phyloP scores from a whole-genome alignment of 208 protist genomes.

The Endotrypanum monterogeii region DNA sequence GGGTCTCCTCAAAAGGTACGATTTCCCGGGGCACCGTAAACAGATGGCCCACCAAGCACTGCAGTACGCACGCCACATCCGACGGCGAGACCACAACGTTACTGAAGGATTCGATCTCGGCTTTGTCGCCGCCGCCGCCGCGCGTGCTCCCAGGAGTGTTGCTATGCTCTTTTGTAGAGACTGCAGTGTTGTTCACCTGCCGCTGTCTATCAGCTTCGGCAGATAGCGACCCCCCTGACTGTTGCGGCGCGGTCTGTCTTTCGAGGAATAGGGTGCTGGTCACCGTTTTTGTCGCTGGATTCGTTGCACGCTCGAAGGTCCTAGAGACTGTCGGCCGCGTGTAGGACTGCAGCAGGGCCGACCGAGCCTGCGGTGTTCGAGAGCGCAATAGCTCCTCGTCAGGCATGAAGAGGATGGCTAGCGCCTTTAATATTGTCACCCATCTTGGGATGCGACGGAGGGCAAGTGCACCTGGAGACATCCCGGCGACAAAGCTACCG shows the following conservation, averaged over 20 bases:
- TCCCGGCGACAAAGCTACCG: slow-evolving; percentile 39
- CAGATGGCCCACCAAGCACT: slow-evolving; percentile 61
- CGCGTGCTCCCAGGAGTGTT: neutral
- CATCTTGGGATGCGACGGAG: slow-evolving; percentile 45
- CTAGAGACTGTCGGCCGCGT: slow-evolving; percentile 2
- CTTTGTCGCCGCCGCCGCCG: slow-evolving; percentile 5
- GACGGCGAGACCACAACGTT: slow-evolving; percentile 56
- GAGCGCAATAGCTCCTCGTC: slow-evolving; percentile 29
- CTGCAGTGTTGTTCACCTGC: neutral
- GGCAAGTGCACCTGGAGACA: slow-evolving; percentile 36
- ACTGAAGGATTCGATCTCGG: slow-evolving; percentile 34
- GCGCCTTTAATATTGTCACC: slow-evolving; percentile 44
- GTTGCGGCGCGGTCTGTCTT: neutral
- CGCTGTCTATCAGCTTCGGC: neutral
- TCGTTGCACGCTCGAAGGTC: slow-evolving; percentile 7
- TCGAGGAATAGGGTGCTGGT: slow-evolving; percentile 8
- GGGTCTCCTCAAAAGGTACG: slow-evolving; percentile 31
- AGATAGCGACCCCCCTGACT: neutral
- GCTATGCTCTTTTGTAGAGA: neutral
- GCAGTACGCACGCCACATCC: slow-evolving; percentile 74
- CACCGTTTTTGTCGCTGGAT: neutral
- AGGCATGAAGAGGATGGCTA: slow-evolving; percentile 75
- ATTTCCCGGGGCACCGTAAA: slow-evolving; percentile 46
- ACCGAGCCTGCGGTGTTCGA: slow-evolving; percentile 17
- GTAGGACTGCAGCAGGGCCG: slow-evolving; percentile 28